Evolutionary conservation across 2,329 filamentous ascomycete species (phyloP).

Genomic region (Paecilomyces dactylethromorphus): DNA sequence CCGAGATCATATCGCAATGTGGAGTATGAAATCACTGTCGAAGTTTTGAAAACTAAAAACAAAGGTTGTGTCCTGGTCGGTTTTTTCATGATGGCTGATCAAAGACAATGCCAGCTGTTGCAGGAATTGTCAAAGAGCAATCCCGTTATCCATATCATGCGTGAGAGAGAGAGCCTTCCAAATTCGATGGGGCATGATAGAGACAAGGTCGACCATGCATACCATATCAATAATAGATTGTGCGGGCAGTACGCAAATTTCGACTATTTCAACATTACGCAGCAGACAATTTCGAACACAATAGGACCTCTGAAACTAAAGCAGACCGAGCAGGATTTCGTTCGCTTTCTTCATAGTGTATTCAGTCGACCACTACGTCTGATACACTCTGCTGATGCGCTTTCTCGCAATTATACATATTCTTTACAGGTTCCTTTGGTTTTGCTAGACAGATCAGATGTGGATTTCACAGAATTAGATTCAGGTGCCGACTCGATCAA

Average conservation of each 20-base stretch:
- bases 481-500: neutral
- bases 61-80: conserved; percentile 60
- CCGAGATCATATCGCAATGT: conserved; percentile 52
- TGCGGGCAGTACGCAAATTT: conserved; percentile 18
- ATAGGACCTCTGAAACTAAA: conserved; percentile 8
- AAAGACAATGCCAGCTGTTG: conserved; percentile 51
- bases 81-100: conserved; percentile 58
- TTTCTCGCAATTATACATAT: conserved; percentile 13
- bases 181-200: conserved; percentile 13
- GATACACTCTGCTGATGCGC: conserved; percentile 7
- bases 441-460: neutral
- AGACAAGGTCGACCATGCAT: conserved; percentile 13
- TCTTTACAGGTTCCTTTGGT: conserved; percentile 8
- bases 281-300: neutral
- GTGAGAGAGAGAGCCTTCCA: conserved; percentile 37
- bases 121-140: conserved; percentile 53
- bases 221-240: conserved; percentile 25
- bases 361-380: conserved; percentile 8
- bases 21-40: conserved; percentile 53
- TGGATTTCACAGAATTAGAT: neutral
- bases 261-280: conserved; percentile 11
- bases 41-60: conserved; percentile 38
- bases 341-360: conserved; percentile 11
- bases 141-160: conserved; percentile 61
- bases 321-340: conserved; percentile 13